These are phyloP conservation scores for Glarea lozoyensis DNA, from an alignment of 495 filamentous ascomycete genomes.

Conservation along the genomic window DNA sequence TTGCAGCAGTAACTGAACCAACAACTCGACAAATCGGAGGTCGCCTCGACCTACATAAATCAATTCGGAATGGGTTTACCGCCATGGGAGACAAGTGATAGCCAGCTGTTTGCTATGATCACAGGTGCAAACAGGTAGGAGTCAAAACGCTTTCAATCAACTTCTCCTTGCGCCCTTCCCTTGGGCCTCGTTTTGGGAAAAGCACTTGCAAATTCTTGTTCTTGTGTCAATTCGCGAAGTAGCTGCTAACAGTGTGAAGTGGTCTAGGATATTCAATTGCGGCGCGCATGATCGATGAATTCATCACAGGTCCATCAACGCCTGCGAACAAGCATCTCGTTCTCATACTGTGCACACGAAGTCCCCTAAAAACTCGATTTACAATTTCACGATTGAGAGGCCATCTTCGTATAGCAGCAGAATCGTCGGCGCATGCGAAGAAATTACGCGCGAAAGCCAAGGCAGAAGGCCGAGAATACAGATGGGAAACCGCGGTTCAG, in stretches of 20 bases:
- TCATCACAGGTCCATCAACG: slow-evolving; percentile 57
- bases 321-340: slow-evolving; percentile 52
- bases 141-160: not conserved
- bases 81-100: slow-evolving; percentile 41
- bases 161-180: too few species aligned
- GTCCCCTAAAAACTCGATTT: slow-evolving; percentile 46
- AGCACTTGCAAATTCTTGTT: too few species aligned
- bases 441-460: slow-evolving; percentile 26
- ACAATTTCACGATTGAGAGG: slow-evolving; percentile 45
- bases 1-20: too few species aligned
- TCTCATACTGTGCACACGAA: slow-evolving; percentile 59
- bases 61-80: slow-evolving; percentile 26
- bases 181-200: too few species aligned
- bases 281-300: slow-evolving; percentile 84
- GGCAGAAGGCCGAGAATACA: slow-evolving; percentile 29
- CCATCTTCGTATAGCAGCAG: slow-evolving; percentile 35
- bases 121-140: slow-evolving; percentile 68
- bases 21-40: too few species aligned
- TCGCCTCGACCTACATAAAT: too few species aligned
- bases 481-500: slow-evolving; percentile 31
- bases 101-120: slow-evolving; percentile 48
- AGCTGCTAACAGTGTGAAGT: slow-evolving; percentile 37
- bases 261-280: slow-evolving; percentile 85
- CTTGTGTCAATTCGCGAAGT: not conserved
- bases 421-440: slow-evolving; percentile 11